Conservation (phyloP, 2,329 filamentous ascomycete species). For the Colletotrichum godetiae region DNA sequence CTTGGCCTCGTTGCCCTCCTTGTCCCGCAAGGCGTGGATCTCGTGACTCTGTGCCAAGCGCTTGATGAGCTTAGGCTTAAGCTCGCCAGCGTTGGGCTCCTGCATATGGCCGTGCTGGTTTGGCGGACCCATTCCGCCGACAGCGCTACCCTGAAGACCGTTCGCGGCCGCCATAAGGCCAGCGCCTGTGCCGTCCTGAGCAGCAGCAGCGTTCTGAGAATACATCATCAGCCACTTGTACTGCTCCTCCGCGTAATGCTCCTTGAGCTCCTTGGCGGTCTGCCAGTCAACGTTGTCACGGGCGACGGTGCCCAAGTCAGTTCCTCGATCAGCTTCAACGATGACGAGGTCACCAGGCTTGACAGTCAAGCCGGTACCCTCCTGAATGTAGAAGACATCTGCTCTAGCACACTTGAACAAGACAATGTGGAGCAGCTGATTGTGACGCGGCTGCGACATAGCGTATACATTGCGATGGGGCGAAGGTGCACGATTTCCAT, state of each 20-base stretch:
- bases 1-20: conserved; percentile 97
- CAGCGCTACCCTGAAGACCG: conserved; percentile 74
- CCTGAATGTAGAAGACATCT: conserved; percentile 97
- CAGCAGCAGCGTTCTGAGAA: conserved; percentile 78
- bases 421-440: conserved; percentile 85
- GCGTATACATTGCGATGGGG: conserved; percentile 72
- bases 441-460: conserved; percentile 70
- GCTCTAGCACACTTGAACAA: conserved; percentile 96
- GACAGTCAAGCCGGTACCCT: conserved; percentile 91
- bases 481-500: conserved; percentile 65
- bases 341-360: conserved; percentile 95
- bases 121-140: conserved; percentile 82
- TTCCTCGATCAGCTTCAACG: conserved; percentile 95
- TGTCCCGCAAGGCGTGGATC: conserved; percentile 88
- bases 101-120: conserved; percentile 76
- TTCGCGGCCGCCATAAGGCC: conserved; percentile 73
- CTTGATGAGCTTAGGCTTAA: conserved; percentile 97
- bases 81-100: conserved; percentile 77
- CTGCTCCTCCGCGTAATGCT: conserved; percentile 93
- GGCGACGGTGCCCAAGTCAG: conserved; percentile 92
- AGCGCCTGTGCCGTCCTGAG: conserved; percentile 69
- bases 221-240: conserved; percentile 99
- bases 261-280: conserved; percentile 87
- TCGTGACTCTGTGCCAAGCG: conserved; percentile 92
- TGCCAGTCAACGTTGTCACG: conserved; percentile 90